Base-by-base conservation (phyloP, 306 rosid species). In the Carpinus viminea region DNA sequence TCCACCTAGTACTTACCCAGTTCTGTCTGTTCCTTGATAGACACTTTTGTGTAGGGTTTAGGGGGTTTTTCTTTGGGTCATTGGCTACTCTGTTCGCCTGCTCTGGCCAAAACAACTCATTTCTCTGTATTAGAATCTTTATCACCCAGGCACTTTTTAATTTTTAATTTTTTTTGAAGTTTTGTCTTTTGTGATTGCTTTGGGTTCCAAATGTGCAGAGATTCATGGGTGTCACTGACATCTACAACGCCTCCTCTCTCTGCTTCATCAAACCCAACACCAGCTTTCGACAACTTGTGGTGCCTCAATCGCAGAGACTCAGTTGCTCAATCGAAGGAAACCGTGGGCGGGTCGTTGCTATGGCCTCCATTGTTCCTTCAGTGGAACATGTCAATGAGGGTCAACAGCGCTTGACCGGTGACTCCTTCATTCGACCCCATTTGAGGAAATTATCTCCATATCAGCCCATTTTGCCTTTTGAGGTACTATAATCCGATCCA, bases 401-500 rank as follows among this genome's bases (percentile, higher is more conserved):
- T 36, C 72, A 85, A 59, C 79, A 52, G 41, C 76, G 77, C 57
- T 84, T 88, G 61, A 82, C 90, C 1, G 98, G 93, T 10, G 98
- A 95, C 61, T 91, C 93, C 21, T 95, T 95, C 84, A 91, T 95
- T 69, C 90, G 98, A 74, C 45, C 93, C 68, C 98, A 95, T 86
- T 86, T 95, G 68, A 88, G 90, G 74, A 85, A 87, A 54, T 84
- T 95, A 86, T 80, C 96, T 78, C 98, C 98, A 76, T 92, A 92
- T 79, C 98, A 95, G 55, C 90, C 98, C 76, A 95, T 95, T 86
- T 90, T 92, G 72, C 98, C 98, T 18, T 95, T 95, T 77, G 98
- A 95, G 98, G 98, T 91, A 70, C 62, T 76, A 3, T 56, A 47
- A 3, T 71, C 55, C 59, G 54, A 50, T 8, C 59, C 28, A 28